Base-by-base conservation (phyloP, 306 rosid genomes). In the Fagus sylvatica region DNA sequence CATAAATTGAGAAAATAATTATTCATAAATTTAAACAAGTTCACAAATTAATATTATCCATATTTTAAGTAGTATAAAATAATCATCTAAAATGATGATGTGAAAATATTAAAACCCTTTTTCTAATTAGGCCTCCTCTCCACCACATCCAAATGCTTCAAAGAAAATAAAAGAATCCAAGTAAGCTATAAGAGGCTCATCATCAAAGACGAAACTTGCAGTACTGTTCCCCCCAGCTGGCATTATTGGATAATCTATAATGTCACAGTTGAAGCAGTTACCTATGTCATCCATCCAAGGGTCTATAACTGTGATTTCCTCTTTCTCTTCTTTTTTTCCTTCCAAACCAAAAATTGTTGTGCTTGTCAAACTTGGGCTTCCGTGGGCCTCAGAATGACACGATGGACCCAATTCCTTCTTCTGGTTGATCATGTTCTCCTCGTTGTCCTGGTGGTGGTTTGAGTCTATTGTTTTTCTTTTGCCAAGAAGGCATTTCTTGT, bases 111-210 rank as follows among this genome's bases (percentile, higher is more conserved):
- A 22, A 22, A 22, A 22, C 28, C 28, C 28, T 22, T 22, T 22
- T 22, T 22, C 28, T 22, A 22, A 22, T 22, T 22, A 22, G 42
- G 43, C 8, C 54, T 77, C 75, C 57, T 56, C 62, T 53, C 80
- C 78, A 8, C 22, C 64, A 43, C 75, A 71, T 73, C 82, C 89
- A 76, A 84, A 75, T 69, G 81, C 83, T 78, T 86, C 89, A 7
- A 85, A 71, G 67, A 85, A 66, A 65, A 79, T 39, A 51, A 81
- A 69, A 22, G 91, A 76, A 67, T 87, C 84, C 68, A 80, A 66
- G 69, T 55, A 76, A 6, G 79, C 61, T 30, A 83, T 19, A 81
- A 83, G 55, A 57, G 86, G 83, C 77, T 83, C 89, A 16, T 80
- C 87, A 19, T 88, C 86, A 19, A 82, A 85, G 69, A 67, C 66